These are phyloP conservation scores for Dionaea muscipula DNA, from an alignment of 179 eudicot species.

Conservation along the genomic window DNA sequence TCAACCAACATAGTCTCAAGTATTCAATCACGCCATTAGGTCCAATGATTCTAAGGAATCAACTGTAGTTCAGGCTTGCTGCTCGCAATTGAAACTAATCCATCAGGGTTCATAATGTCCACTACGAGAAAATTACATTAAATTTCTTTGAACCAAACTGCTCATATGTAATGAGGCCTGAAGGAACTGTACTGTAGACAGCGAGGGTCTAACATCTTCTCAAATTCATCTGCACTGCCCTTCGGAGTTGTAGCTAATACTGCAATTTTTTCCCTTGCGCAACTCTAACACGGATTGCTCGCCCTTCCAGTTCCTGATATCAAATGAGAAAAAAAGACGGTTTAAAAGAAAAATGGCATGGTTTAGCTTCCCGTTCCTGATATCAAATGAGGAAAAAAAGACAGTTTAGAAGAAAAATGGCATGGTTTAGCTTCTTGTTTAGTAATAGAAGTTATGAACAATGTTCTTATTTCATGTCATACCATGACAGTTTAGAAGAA, in stretches of 20 bases:
- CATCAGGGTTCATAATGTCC: too few species aligned
- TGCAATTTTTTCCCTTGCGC: constrained; percentile 43
- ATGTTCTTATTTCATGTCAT: too few species aligned
- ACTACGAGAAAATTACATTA: too few species aligned
- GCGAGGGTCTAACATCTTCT: too few species aligned
- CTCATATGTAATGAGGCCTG: too few species aligned
- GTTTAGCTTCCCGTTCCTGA: background rate
- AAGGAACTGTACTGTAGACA: too few species aligned
- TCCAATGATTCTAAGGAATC: too few species aligned
- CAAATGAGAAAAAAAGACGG: background rate
- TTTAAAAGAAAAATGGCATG: background rate
- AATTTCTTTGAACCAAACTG: too few species aligned
- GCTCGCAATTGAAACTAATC: too few species aligned
- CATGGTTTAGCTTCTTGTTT: background rate
- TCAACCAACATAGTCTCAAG: too few species aligned
- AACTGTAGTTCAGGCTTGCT: too few species aligned
- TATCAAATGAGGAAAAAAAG: background rate
- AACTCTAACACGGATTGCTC: constrained; percentile 57
- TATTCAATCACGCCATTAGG: too few species aligned
- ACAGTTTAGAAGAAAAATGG: background rate
- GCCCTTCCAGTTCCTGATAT: constrained; percentile 75
- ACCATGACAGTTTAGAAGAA: background rate
- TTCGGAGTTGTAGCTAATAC: background rate
- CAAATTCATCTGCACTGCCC: background rate
- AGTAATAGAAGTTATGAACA: background rate